Evolutionary conservation across 2,329 filamentous ascomycete species (phyloP), one percentile per base, ranked within the genome.

Genomic region (Aaosphaeria pasadenensis): DNA sequence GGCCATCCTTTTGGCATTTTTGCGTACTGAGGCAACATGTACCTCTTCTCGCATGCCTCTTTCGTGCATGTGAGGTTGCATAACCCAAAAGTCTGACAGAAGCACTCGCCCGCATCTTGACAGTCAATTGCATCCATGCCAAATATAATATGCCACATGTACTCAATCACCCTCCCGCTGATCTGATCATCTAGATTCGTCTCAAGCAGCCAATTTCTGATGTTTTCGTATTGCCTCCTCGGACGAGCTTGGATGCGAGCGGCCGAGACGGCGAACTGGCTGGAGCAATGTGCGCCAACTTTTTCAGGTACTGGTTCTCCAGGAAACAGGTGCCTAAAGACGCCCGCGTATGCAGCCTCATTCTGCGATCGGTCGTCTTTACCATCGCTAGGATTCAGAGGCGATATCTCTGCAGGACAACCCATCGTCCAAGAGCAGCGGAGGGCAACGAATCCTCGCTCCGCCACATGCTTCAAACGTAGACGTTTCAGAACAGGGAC

Each of bases 31-130:
- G 84, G 83, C 9, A 85, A 70, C 5, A 67, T 69, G 63, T 86
- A 86, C 47, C 81, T 77, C 7, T 75, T 75, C 5, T 76, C 70
- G 57, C 84, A 86, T 13, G 71, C 69, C 11, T 69, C 61, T 2
- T 68, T 60, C 6, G 57, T 58, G 45, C 69, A 71, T 5, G 67
- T 58, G 11, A 79, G 52, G 52, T 75, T 61, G 64, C 84, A 87
- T 40, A 84, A 56, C 0, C 83, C 83, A 58, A 82, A 87, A 13
- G 81, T 74, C 42, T 83, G 77, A 67, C 84, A 87, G 63, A 86
- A 86, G 62, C 84, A 87, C 33, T 80, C 75, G 28, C 71, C 70
- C 2, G 81, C 81, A 35, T 74, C 71, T 0, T 84, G 84, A 52
- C 84, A 87, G 57, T 83, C 74, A 1, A 84, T 74, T 11, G 59